Evolutionary conservation across 164 flowering plant genomes (phyloP), one percentile per base, ranked within the genome.

Genomic region (Paratinospora sagittata): DNA sequence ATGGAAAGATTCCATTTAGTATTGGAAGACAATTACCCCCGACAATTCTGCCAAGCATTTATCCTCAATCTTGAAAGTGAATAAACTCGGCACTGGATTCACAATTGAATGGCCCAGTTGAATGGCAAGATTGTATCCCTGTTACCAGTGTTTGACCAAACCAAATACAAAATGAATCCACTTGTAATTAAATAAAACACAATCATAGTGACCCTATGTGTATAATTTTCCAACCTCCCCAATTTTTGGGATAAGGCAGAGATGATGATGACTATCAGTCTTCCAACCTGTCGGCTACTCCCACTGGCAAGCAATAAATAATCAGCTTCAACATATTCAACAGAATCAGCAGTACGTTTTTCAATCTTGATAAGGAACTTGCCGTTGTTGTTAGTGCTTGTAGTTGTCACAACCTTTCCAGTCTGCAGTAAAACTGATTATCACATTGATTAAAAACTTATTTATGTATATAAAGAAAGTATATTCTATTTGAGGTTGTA

Each of bases 41-140:
- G 97, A 81, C 74, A 95, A 77, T 72, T 88, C 97, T 64, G 85
- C 73, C 74, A 95, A 73, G 68, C 79, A 83, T 23, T 75, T 67
- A 74, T 92, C 97, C 52, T 79, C 84, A 74, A 89, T 83, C 83
- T 92, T 95, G 79, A 95, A 95, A 65, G 98, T 95, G 83, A 95
- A 92, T 80, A 95, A 79, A 74, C 97, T 95, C 33, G 97, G 97
- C 12, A 90, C 86, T 37, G 97, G 97, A 75, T 90, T 89, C 45
- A 95, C 75, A 73, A 90, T 81, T 2, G 97, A 90, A 85, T 95
- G 97, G 72, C 97, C 98, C 79, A 95, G 96, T 77, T 92, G 94
- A 78, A 77, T 45, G 14, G 93, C 97, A 73, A 95, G 88, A 73
- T 70, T 71, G 74, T 86, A 79, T 61, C 98, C 98, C 97, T 94